Evolutionary conservation across 225 moss, liverwort and hornwort species (phyloP).

Genomic region (Pleurozium schreberi): DNA sequence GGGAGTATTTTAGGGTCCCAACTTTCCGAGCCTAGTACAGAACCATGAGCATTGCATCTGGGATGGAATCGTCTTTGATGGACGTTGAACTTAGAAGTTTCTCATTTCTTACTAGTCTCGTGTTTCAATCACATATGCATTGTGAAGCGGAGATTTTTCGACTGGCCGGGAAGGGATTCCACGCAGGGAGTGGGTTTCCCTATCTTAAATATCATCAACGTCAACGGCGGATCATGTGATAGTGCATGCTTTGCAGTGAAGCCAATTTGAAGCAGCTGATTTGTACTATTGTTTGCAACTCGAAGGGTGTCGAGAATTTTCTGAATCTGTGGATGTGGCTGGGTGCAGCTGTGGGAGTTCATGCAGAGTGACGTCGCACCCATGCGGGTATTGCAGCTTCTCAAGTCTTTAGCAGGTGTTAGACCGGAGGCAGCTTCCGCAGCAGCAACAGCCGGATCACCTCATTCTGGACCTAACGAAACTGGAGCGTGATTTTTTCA

Average conservation of each 20-base stretch:
- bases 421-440: constrained; percentile 30
- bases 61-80: no score
- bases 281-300: neutral
- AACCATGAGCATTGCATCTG: neutral
- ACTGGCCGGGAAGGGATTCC: neutral
- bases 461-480: constrained; percentile 31
- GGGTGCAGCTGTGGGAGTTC: constrained; percentile 77
- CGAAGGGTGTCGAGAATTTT: neutral
- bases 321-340: neutral
- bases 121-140: neutral
- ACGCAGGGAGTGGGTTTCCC: neutral
- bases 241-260: neutral
- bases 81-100: neutral
- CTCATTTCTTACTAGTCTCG: no score
- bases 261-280: neutral
- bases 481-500: constrained; percentile 21
- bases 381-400: constrained; percentile 79
- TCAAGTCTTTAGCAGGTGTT: constrained; percentile 74
- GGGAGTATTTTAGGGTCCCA: no score
- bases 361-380: constrained; percentile 87
- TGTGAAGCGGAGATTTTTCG: neutral
- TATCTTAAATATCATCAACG: neutral
- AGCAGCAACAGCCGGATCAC: constrained; percentile 3
- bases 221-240: neutral
- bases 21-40: no score